phyloP scores from a whole-genome alignment of 371 early-diverging fungal genomes.

The Ecytonucleospora hepatopenaei region DNA sequence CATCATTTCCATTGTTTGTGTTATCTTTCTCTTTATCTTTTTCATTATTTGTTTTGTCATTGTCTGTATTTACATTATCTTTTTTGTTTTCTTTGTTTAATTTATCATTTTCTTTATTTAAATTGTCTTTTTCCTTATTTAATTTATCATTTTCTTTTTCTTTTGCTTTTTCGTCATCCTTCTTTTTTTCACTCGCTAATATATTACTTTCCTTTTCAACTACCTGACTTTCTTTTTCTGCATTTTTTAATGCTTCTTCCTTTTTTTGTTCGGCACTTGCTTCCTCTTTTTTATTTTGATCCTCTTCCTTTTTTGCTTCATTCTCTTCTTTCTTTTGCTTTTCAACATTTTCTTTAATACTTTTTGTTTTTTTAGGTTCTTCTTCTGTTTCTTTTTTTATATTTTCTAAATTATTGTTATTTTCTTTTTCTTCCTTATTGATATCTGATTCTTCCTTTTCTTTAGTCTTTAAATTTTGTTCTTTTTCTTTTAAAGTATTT shows the following conservation, averaged over 20 bases:
- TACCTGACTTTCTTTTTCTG: background rate
- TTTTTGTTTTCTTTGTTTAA: background rate
- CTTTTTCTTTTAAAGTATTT: background rate
- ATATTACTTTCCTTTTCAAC: background rate
- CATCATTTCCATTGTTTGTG: background rate
- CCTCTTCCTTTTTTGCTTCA: background rate
- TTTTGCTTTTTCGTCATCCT: background rate
- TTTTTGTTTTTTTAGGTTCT: too few relatives aligned
- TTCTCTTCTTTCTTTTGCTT: background rate
- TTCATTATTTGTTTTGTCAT: background rate
- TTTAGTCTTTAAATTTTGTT: background rate
- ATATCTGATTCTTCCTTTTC: background rate
- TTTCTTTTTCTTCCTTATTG: background rate
- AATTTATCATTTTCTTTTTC: slow-evolving; percentile 3
- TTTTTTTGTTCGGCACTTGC: background rate
- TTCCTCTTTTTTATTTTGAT: background rate
- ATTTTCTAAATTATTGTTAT: background rate
- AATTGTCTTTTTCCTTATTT: background rate
- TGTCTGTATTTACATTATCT: slow-evolving; percentile 6
- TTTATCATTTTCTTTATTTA: background rate
- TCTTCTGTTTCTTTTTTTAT: background rate
- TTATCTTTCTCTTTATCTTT: background rate
- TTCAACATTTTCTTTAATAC: background rate
- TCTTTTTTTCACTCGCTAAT: too few relatives aligned
- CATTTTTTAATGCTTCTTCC: background rate